Conservation (phyloP, 2,329 filamentous ascomycete genomes). For the Colletotrichum lupini region DNA sequence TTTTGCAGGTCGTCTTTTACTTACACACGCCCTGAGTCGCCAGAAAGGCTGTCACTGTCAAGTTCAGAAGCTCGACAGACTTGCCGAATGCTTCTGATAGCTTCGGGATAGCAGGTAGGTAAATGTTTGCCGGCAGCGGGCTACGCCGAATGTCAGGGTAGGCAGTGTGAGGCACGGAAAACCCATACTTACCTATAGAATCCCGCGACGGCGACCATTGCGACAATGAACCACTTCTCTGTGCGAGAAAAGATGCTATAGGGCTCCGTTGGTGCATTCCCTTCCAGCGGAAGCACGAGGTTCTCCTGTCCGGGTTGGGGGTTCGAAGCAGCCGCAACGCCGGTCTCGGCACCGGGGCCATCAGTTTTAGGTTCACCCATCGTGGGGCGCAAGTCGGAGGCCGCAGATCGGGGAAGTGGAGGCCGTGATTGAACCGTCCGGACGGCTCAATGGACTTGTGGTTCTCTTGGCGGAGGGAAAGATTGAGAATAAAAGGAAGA, state of each 20-base stretch:
- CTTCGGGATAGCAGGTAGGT: constrained; percentile 46
- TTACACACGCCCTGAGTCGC: constrained; percentile 43
- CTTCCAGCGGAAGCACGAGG: constrained; percentile 16
- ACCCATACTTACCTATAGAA: constrained; percentile 35
- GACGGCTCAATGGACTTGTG: neutral
- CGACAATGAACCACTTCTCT: constrained; percentile 43
- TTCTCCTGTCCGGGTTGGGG: constrained; percentile 5
- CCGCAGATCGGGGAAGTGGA: neutral
- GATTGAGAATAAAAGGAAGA: neutral
- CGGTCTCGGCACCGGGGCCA: constrained; percentile 2
- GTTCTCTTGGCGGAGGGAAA: neutral
- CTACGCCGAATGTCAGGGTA: constrained; percentile 29
- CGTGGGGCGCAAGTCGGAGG: neutral
- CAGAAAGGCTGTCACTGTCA: constrained; percentile 46
- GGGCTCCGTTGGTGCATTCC: neutral
- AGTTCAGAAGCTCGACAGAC: constrained; percentile 45
- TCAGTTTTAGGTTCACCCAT: constrained; percentile 20
- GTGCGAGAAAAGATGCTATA: constrained; percentile 41
- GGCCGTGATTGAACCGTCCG: neutral
- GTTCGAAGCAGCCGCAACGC: neutral
- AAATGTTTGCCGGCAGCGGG: constrained; percentile 48
- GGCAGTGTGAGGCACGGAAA: no score
- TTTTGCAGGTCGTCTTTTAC: no score
- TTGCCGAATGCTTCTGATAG: constrained; percentile 42
- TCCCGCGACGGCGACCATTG: constrained; percentile 41